These are phyloP conservation scores for Stachybotrys chlorohalonatus DNA, from an alignment of 2,329 filamentous ascomycete species.

Conservation along the genomic window DNA sequence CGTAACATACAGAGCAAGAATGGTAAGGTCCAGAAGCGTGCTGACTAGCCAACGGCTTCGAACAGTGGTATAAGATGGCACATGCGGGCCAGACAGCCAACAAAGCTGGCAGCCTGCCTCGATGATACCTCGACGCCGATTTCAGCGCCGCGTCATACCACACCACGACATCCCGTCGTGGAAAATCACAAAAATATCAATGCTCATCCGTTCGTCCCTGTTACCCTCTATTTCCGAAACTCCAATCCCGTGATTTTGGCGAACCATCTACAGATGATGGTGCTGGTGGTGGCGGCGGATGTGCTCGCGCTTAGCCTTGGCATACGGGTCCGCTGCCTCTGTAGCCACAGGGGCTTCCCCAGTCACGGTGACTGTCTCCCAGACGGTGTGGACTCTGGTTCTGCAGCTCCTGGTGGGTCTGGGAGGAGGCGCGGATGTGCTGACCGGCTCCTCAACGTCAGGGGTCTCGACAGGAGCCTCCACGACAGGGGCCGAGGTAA, in stretches of 20 bases:
- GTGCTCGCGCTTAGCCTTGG: slow-evolving; percentile 28
- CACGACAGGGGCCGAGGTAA: background rate
- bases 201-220: background rate
- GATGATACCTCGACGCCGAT: background rate
- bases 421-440: background rate
- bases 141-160: background rate
- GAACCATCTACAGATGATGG: slow-evolving; percentile 9
- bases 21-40: background rate
- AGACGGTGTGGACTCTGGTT: slow-evolving; percentile 27
- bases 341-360: slow-evolving; percentile 9
- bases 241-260: background rate
- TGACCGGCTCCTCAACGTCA: slow-evolving; percentile 10
- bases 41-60: background rate
- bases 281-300: slow-evolving; percentile 21
- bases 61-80: background rate
- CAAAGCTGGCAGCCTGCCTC: background rate
- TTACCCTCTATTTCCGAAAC: background rate
- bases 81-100: background rate
- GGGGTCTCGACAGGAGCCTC: background rate
- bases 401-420: slow-evolving; percentile 13
- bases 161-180: background rate
- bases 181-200: background rate
- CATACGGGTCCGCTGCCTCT: slow-evolving; percentile 5
- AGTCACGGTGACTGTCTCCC: slow-evolving; percentile 37
- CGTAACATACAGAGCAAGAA: background rate